Evolutionary conservation across 495 filamentous ascomycete species (phyloP).

Genomic region (Lophiostoma macrostomum): DNA sequence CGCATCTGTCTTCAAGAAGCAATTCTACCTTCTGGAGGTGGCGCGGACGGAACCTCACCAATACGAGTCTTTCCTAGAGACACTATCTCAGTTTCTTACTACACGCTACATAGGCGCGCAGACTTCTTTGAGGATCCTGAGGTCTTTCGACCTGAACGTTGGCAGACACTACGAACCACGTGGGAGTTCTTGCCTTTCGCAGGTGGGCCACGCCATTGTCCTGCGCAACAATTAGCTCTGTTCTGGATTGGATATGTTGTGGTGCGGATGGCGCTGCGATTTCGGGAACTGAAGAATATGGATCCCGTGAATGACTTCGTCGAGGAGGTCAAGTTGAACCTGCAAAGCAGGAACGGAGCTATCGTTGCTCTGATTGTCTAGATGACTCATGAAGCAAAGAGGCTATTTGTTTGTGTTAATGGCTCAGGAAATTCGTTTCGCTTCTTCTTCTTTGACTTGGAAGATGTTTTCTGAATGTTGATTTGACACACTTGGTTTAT

Average conservation of each 20-base stretch:
- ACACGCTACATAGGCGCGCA: not conserved
- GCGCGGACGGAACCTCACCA: conserved; percentile 42
- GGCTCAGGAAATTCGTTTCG: too few relatives aligned
- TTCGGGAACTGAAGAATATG: not conserved
- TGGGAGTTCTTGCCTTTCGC: conserved; percentile 41
- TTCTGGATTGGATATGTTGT: conserved; percentile 2
- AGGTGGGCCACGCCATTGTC: conserved; percentile 38
- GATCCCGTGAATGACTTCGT: not conserved
- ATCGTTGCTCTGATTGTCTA: not conserved
- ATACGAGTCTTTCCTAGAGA: not conserved
- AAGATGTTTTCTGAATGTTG: too few relatives aligned
- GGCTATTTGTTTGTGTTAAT: too few relatives aligned
- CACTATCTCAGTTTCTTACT: not conserved
- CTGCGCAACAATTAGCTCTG: conserved; percentile 8
- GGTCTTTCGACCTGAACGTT: conserved; percentile 28
- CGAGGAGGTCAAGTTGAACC: not conserved
- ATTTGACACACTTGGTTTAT: too few relatives aligned
- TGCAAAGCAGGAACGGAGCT: not conserved
- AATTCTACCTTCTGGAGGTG: conserved; percentile 48
- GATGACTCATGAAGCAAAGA: too few relatives aligned
- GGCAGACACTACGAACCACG: conserved; percentile 16
- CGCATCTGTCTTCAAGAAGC: too few relatives aligned
- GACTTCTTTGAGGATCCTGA: conserved; percentile 16
- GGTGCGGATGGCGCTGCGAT: conserved; percentile 2
- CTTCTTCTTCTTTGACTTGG: too few relatives aligned